phyloP scores from a whole-genome alignment of 1,284 basidiomycete species.

The Coniferiporia weirii region DNA sequence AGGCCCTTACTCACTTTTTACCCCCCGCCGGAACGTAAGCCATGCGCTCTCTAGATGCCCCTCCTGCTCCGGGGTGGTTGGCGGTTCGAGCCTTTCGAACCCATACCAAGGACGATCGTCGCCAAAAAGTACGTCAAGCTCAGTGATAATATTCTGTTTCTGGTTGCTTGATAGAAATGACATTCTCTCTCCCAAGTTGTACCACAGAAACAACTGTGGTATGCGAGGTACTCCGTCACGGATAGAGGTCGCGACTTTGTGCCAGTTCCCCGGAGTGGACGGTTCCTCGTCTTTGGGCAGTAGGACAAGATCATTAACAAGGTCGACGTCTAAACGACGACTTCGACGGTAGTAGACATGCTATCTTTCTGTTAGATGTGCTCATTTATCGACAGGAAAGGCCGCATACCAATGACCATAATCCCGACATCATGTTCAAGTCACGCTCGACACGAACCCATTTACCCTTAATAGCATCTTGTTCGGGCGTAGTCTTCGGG shows the following conservation, averaged over 20 bases:
- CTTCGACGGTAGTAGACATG: conserved; percentile 83
- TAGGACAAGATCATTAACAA: conserved; percentile 59
- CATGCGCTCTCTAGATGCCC: conserved; percentile 46
- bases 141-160: conserved; percentile 67
- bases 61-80: conserved; percentile 40
- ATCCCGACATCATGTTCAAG: conserved; percentile 62
- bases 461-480: conserved; percentile 76
- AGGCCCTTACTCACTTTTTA: conserved; percentile 48
- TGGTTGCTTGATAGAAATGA: conserved; percentile 54
- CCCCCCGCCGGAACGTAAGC: conserved; percentile 57
- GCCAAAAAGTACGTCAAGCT: conserved; percentile 84
- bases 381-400: not conserved
- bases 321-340: conserved; percentile 67
- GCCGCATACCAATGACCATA: conserved; percentile 51
- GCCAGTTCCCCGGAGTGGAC: conserved; percentile 46
- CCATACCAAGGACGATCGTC: conserved; percentile 79
- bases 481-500: conserved; percentile 62
- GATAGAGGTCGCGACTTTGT: conserved; percentile 49
- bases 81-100: conserved; percentile 65
- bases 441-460: conserved; percentile 84
- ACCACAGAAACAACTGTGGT: conserved; percentile 66
- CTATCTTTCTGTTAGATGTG: conserved; percentile 29
- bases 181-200: conserved; percentile 59
- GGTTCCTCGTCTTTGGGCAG: conserved; percentile 48
- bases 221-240: conserved; percentile 50